Base-by-base conservation (phyloP, 768 basidiomycete genomes). In the Tubosaeta sp. region DNA sequence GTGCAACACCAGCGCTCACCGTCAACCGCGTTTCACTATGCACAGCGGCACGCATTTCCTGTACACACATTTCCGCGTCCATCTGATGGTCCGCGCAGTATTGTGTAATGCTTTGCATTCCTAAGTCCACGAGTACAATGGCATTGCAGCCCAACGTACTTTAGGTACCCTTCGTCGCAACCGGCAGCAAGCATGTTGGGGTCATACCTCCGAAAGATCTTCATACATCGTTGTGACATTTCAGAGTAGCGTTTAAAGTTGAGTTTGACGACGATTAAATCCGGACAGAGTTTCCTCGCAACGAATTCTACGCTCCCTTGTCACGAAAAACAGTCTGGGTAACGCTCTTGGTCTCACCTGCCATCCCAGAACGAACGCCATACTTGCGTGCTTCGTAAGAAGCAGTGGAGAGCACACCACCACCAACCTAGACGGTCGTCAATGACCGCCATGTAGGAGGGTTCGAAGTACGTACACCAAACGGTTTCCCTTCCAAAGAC, bases 291-390 rank as follows among this genome's bases (percentile, higher is more conserved):
- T 62, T 92, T 95, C 74, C 85, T 87, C 14, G 95, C 95, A 39
- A 98, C 84, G 67, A 94, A 95, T 46, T 83, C 94, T 90, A 16
- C 43, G 16, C 6, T 35, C 46, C 13, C 22, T 27, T 46, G 25
- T 52, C n/a, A 44, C 24, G 32, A 16, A 21, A 35, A 21, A 16
- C 22, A 16, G 18, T 25, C n/a, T 9, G 38, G 11, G 27, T 24
- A 35, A 41, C 4, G 11, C 29, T 12, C 8, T 25, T n/a, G 7
- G n/a, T 22, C 75, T 54, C 59, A 88, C 90, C 80, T n/a, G 95
- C 82, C 96, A 97, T 97, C 25, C 92, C 95, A 5, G 93, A 95
- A 39, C 96, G 84, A 29, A 90, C 87, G 2, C 93, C 94, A 58
- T 77, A 92, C 65, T 87, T 92, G 40, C 94, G 78, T 6, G 94